Conservation (phyloP, 768 basidiomycete species). For the Tulasnella sp. region DNA sequence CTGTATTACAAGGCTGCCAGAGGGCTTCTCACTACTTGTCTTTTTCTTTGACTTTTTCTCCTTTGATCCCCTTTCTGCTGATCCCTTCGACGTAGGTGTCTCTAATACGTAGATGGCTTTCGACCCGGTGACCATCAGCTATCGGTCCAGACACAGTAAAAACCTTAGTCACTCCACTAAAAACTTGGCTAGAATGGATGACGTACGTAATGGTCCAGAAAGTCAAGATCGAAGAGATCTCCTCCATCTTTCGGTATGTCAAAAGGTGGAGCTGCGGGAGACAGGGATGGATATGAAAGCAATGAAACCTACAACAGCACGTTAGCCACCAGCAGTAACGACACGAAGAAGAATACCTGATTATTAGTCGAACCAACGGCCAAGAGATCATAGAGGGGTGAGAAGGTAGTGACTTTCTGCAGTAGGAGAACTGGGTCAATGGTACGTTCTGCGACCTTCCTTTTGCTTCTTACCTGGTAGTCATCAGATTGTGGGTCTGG, state of each 20-base stretch:
- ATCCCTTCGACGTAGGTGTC: conserved; percentile 2
- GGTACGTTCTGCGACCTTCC: not conserved
- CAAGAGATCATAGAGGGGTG: conserved; percentile 49
- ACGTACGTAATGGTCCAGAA: conserved; percentile 52
- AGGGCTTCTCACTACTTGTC: not conserved
- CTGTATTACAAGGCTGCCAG: conserved; percentile 30
- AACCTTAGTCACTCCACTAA: not conserved
- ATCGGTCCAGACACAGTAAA: not conserved
- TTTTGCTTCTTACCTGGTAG: conserved; percentile 56
- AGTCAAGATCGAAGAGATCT: conserved; percentile 79
- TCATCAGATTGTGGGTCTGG: conserved; percentile 51
- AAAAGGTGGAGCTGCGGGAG: conserved; percentile 34
- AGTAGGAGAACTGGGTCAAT: conserved; percentile 10
- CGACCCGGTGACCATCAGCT: conserved; percentile 5
- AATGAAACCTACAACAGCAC: conserved; percentile 40
- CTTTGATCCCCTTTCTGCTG: not conserved
- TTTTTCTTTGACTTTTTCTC: conserved; percentile 4
- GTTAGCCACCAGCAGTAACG: conserved; percentile 14
- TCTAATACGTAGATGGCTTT: not conserved
- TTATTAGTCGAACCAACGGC: conserved; percentile 57
- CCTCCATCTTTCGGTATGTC: conserved; percentile 37
- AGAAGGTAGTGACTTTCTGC: conserved; percentile 81
- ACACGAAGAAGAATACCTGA: conserved; percentile 36
- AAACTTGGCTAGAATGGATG: too few relatives aligned
- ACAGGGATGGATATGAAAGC: conserved; percentile 49